Percentiles rank a stretch among this genome's conserved stretches.
Conservation (phyloP, 2,329 filamentous ascomycete species). For the Bipolaris victoriae region DNA sequence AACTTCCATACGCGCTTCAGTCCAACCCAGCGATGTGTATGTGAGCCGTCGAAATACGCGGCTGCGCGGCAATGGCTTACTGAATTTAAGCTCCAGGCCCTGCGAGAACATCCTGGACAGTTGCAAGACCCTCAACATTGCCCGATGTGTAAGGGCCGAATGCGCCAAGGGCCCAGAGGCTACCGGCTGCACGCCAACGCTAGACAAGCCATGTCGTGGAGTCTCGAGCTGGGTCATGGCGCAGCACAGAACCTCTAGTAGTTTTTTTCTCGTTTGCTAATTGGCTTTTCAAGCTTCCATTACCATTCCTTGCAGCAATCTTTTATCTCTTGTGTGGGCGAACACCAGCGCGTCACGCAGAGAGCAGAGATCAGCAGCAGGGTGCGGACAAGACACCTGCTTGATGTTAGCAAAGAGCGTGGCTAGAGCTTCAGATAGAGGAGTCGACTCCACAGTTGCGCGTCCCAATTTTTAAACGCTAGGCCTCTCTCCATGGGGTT, state of each 20-base stretch:
- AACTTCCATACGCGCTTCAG: slow-evolving; percentile 5
- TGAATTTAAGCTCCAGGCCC: slow-evolving; percentile 14
- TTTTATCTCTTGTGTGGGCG: slow-evolving; percentile 2
- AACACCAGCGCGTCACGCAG: slow-evolving; percentile 1
- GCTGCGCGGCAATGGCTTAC: slow-evolving; percentile 8
- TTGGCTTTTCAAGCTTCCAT: slow-evolving; percentile 7
- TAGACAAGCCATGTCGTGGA: slow-evolving; percentile 10
- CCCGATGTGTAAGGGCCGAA: slow-evolving; percentile 9
- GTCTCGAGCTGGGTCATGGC: slow-evolving; percentile 7
- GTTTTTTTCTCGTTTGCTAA: slow-evolving; percentile 3
- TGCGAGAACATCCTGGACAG: slow-evolving; percentile 14
- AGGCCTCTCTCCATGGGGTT: slow-evolving; percentile 33
- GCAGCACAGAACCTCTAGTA: background rate
- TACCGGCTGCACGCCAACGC: slow-evolving; percentile 17
- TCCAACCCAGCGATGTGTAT: background rate
- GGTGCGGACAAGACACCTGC: slow-evolving; percentile 4
- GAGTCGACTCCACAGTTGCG: slow-evolving; percentile 5
- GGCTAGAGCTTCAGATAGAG: background rate
- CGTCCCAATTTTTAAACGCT: slow-evolving; percentile 11
- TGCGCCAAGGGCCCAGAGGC: slow-evolving; percentile 15
- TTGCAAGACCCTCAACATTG: slow-evolving; percentile 22
- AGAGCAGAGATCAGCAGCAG: slow-evolving; percentile 11
- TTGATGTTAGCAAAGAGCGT: background rate
- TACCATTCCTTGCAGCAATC: slow-evolving; percentile 5
- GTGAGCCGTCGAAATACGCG: slow-evolving; percentile 1